Percentiles rank a stretch among this genome's conserved stretches.
Conservation (phyloP, 1,139 yeast genomes). For the Hanseniaspora uvarum region DNA sequence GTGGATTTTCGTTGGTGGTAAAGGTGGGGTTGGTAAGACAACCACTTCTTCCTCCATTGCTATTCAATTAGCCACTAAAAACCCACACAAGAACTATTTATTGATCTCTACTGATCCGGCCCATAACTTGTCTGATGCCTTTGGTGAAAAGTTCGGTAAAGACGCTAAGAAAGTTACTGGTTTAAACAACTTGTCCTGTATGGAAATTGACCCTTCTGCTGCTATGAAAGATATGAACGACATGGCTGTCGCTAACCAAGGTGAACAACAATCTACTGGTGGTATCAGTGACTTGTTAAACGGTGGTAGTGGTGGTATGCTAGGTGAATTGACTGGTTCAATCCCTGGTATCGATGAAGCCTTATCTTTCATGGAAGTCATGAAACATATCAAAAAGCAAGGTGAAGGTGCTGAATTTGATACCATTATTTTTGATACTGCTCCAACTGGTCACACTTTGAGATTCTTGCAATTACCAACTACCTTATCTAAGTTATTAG, state of each 20-base stretch:
- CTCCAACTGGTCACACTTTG: conserved; percentile 96
- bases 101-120: conserved; percentile 97
- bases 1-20: conserved; percentile 98
- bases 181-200: conserved; percentile 74
- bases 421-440: conserved; percentile 92
- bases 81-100: conserved; percentile 70
- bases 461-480: conserved; percentile 90
- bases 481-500: conserved; percentile 74
- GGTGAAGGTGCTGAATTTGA: conserved; percentile 45
- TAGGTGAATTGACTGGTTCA: conserved; percentile 87
- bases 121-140: conserved; percentile 91
- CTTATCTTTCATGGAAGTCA: conserved; percentile 89
- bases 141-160: conserved; percentile 94
- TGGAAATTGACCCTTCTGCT: conserved; percentile 97
- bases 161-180: conserved; percentile 94
- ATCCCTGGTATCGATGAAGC: conserved; percentile 99
- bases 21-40: conserved; percentile 98
- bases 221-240: conserved; percentile 82
- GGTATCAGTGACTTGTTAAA: conserved; percentile 26
- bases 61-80: conserved; percentile 72
- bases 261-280: conserved; percentile 24
- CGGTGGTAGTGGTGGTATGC: conserved; percentile 30
- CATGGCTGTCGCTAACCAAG: conserved; percentile 31
- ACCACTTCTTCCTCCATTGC: conserved; percentile 94
- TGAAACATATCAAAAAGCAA: conserved; percentile 88